These are phyloP conservation scores for Nephromyces sp. DNA, from an alignment of 169 alveolate species.

Conservation along the genomic window DNA sequence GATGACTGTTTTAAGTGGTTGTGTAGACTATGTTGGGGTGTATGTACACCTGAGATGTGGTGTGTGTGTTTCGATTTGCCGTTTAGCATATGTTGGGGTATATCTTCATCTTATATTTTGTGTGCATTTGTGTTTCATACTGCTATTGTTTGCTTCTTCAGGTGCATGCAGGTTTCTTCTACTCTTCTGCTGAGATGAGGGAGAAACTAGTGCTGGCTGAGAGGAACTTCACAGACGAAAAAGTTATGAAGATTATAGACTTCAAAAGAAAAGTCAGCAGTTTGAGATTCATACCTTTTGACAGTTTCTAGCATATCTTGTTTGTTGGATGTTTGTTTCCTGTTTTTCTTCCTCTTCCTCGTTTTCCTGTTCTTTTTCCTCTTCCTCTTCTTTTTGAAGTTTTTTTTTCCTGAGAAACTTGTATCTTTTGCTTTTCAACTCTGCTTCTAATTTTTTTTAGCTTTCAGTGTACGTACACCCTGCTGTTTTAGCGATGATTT, in stretches of 20 bases:
- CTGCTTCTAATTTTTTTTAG: background rate
- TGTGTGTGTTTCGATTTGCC: background rate
- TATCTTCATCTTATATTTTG: background rate
- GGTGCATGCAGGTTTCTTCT: constrained; percentile 94
- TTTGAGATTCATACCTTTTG: no score
- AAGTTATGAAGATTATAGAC: constrained; percentile 89
- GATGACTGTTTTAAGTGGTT: background rate
- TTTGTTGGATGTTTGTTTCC: background rate
- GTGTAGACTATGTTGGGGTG: background rate
- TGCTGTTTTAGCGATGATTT: background rate
- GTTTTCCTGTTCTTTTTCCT: background rate
- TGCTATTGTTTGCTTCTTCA: constrained; percentile 43
- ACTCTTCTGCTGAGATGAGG: constrained; percentile 92
- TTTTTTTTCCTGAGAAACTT: background rate
- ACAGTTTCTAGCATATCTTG: background rate
- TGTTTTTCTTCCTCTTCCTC: background rate
- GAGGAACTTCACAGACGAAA: constrained; percentile 91
- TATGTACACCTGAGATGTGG: background rate
- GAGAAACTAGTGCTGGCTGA: constrained; percentile 90
- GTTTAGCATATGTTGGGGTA: background rate
- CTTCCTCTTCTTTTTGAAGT: background rate
- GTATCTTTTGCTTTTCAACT: background rate
- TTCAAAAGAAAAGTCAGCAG: constrained; percentile 79
- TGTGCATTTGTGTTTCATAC: background rate
- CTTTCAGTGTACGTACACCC: background rate